Conservation (phyloP, 805 yeast genomes). For the Lipomyces sp. region DNA sequence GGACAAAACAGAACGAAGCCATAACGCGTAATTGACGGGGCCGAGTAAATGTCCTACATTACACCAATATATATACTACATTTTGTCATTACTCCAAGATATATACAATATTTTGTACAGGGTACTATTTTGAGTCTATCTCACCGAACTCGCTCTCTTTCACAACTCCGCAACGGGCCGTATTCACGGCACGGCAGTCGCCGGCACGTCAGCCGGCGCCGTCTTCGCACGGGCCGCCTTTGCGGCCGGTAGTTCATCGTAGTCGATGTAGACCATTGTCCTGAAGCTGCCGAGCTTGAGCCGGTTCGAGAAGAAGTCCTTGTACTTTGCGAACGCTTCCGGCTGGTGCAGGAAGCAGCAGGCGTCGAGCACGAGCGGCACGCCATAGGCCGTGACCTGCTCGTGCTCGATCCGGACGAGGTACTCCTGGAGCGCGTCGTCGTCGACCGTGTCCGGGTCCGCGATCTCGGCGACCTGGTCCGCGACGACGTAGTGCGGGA, state of each 20-base stretch:
- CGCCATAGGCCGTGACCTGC: background rate
- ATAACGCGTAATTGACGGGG: too few species aligned
- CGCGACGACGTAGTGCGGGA: conserved; percentile 2
- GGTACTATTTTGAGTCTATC: too few species aligned
- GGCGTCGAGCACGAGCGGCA: conserved; percentile 11
- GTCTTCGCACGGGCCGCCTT: background rate
- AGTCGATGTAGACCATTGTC: background rate
- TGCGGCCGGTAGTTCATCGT: background rate
- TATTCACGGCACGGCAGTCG: too few species aligned
- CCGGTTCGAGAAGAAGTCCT: background rate
- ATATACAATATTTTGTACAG: too few species aligned
- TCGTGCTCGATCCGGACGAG: background rate
- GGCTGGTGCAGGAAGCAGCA: conserved; percentile 10
- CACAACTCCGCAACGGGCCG: too few species aligned
- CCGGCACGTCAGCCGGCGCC: too few species aligned
- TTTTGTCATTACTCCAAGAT: too few species aligned
- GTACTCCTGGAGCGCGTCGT: conserved; percentile 1
- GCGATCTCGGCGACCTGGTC: background rate
- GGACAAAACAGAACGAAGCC: too few species aligned
- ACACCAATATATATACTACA: too few species aligned
- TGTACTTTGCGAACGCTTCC: conserved; percentile 9
- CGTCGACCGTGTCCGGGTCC: conserved; percentile 1
- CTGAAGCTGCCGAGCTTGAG: conserved; percentile 4
- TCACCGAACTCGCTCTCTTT: too few species aligned
- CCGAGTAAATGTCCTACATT: too few species aligned